Conservation (phyloP, 495 filamentous ascomycete genomes). For the Pseudoneurospora amorphoporcata region DNA sequence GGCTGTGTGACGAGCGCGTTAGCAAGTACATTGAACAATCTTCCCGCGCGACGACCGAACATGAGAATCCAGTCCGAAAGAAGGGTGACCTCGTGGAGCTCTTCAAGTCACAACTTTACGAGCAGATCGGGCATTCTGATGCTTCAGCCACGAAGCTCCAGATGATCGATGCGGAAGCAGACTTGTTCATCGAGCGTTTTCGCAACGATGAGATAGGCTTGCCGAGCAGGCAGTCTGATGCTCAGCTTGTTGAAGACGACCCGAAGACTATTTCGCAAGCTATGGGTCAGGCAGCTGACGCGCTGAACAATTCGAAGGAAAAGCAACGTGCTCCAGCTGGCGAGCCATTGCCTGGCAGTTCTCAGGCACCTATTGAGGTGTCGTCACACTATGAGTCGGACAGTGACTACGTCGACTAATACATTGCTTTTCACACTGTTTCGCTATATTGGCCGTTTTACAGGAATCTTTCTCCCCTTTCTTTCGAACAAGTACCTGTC, state of each 20-base stretch:
- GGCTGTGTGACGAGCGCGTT: not conserved
- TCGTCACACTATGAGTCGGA: not conserved
- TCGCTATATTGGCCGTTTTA: not conserved
- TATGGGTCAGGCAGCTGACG: not conserved
- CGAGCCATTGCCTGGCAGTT: not conserved
- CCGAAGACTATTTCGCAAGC: not conserved
- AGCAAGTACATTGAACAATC: not conserved
- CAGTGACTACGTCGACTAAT: not conserved
- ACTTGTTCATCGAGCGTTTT: constrained; percentile 6
- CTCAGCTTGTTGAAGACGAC: not conserved
- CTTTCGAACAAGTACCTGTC: not conserved
- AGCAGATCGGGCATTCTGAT: not conserved
- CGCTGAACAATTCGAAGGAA: not conserved
- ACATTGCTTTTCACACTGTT: not conserved
- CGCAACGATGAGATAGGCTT: not conserved
- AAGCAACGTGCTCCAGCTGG: not conserved
- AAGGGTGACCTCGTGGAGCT: not conserved
- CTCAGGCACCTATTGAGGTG: not conserved
- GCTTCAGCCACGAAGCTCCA: not conserved
- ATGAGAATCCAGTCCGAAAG: not conserved
- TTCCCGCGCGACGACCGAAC: not conserved
- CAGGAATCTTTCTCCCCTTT: not conserved
- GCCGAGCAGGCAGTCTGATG: not conserved
- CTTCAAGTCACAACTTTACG: not conserved
- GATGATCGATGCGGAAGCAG: not conserved